These are phyloP conservation scores for Boletus fagicola DNA, from an alignment of 768 basidiomycete species.

Conservation along the genomic window DNA sequence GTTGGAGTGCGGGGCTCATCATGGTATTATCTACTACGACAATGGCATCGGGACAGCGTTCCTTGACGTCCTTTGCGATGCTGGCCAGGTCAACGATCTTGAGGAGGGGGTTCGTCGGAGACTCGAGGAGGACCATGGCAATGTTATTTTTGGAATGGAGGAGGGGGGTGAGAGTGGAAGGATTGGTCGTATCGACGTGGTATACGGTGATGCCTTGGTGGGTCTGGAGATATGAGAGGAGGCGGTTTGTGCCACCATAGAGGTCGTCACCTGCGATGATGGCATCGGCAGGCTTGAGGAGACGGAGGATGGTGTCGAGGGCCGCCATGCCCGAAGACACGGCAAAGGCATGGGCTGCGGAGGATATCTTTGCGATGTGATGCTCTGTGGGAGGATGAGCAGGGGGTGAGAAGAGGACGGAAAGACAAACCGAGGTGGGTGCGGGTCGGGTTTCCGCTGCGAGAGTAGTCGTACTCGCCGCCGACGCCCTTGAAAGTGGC, in stretches of 20 bases:
- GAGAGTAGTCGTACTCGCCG: conserved; percentile 88
- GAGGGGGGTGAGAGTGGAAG: conserved; percentile 56
- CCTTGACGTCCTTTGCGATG: conserved; percentile 83
- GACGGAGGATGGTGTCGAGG: conserved; percentile 88
- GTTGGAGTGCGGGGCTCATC: conserved; percentile 98
- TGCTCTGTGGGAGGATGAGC: conserved; percentile 60
- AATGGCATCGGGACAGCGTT: conserved; percentile 73
- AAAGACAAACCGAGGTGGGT: conserved; percentile 77
- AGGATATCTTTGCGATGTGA: conserved; percentile 96
- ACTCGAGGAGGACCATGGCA: conserved; percentile 94
- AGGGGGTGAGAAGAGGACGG: not conserved
- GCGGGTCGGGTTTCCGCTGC: conserved; percentile 96
- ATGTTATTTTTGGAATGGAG: conserved; percentile 68
- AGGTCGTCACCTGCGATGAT: conserved; percentile 96
- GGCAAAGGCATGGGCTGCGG: conserved; percentile 83
- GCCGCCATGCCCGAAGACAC: conserved; percentile 99
- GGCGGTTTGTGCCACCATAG: conserved; percentile 96
- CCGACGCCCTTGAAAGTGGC: conserved; percentile 95
- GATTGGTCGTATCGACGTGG: conserved; percentile 90
- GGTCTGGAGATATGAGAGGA: conserved; percentile 82
- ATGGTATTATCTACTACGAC: conserved; percentile 97
- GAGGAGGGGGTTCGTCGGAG: conserved; percentile 94
- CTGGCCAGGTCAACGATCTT: conserved; percentile 89
- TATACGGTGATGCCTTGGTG: conserved; percentile 88
- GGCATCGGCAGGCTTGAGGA: conserved; percentile 94